Conservation (phyloP, 2,329 filamentous ascomycete species). For the Dactylellina drechsleri region DNA sequence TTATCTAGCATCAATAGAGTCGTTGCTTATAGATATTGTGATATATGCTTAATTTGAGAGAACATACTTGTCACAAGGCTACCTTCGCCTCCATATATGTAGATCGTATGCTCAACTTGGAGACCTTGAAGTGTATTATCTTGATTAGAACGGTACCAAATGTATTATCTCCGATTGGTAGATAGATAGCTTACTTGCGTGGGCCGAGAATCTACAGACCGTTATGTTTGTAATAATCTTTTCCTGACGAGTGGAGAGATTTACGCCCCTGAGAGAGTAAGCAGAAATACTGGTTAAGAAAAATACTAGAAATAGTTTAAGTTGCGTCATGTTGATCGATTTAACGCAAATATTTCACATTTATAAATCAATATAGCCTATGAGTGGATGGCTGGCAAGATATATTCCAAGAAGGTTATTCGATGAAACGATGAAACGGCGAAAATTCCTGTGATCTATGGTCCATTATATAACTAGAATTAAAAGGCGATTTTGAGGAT, state of each 20-base stretch:
- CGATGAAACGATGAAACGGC: not conserved
- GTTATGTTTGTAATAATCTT: constrained; percentile 6
- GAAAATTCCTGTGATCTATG: not conserved
- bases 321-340: constrained; percentile 19
- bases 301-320: constrained; percentile 12
- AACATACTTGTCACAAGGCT: constrained; percentile 2
- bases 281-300: not conserved
- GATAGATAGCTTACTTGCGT: constrained; percentile 40
- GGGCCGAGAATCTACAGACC: constrained; percentile 35
- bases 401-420: not conserved
- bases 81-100: constrained; percentile 45
- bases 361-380: not conserved
- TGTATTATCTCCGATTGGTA: not conserved
- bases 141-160: not conserved
- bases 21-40: not conserved
- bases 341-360: not conserved
- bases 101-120: constrained; percentile 24
- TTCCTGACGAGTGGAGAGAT: constrained; percentile 9
- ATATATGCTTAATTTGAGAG: not conserved
- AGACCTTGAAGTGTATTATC: constrained; percentile 17
- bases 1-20: not conserved
- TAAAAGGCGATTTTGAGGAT: not conserved
- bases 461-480: not conserved
- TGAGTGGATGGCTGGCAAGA: not conserved
- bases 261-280: constrained; percentile 4